Conservation (phyloP, 352 stramenopile genomes). For the Hyaloperonospora brassicae region DNA sequence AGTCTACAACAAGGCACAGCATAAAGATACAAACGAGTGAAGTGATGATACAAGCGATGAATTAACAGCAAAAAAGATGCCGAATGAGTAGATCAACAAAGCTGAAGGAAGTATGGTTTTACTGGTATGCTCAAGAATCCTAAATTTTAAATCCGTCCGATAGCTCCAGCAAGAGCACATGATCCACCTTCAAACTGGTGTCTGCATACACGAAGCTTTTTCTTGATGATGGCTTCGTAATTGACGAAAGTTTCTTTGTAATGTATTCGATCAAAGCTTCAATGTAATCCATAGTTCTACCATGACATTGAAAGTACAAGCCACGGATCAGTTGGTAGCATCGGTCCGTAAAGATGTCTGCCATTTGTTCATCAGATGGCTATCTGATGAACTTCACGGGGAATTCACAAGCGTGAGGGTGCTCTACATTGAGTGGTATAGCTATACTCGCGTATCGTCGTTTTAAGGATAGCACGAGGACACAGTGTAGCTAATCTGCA, state of each 20-base stretch:
- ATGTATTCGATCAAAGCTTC: too few relatives aligned
- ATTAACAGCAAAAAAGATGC: background rate
- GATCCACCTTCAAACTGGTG: slow-evolving; percentile 2
- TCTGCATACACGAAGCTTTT: background rate
- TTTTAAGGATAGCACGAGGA: too few relatives aligned
- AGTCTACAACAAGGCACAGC: slow-evolving; percentile 1
- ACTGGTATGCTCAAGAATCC: slow-evolving; percentile 8
- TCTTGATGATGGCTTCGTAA: background rate
- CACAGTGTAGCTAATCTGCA: too few relatives aligned
- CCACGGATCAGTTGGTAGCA: too few relatives aligned
- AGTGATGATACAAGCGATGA: background rate
- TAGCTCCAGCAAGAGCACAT: slow-evolving; percentile 1
- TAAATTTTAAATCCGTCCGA: slow-evolving; percentile 3
- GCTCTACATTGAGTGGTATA: too few relatives aligned
- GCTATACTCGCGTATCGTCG: too few relatives aligned
- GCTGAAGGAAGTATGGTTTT: background rate
- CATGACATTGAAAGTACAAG: too few relatives aligned
- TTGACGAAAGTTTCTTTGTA: background rate
- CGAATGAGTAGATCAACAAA: background rate
- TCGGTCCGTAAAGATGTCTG: too few relatives aligned
- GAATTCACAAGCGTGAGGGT: too few relatives aligned
- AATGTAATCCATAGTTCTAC: too few relatives aligned
- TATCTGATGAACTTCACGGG: too few relatives aligned
- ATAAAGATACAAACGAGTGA: background rate
- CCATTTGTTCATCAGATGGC: too few relatives aligned